Evolutionary conservation across 176 grass and related monocot genomes (phyloP).

Genomic region (Cenchrus americanus): DNA sequence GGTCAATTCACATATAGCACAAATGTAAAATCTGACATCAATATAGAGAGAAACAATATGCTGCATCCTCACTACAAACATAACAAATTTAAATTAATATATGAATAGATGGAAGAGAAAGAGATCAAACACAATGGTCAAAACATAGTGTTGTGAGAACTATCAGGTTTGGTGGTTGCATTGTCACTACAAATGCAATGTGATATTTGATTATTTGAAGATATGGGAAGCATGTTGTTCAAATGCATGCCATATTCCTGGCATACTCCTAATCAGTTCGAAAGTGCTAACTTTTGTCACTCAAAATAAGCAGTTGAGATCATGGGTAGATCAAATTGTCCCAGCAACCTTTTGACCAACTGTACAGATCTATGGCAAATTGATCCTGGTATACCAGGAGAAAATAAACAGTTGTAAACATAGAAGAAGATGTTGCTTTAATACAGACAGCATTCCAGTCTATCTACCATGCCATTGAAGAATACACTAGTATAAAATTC

Average conservation of each 20-base stretch:
- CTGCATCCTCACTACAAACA: not conserved
- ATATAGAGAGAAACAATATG: conserved; percentile 30
- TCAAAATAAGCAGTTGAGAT: conserved; percentile 20
- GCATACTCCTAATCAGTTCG: conserved; percentile 18
- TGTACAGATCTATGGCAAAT: not conserved
- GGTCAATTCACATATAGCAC: not conserved
- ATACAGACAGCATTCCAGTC: conserved; percentile 23
- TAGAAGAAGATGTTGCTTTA: conserved; percentile 17
- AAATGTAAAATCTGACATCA: conserved; percentile 2
- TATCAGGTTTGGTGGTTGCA: not conserved
- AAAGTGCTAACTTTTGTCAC: conserved; percentile 9
- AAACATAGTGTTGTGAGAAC: conserved; percentile 25
- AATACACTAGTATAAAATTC: conserved; percentile 24
- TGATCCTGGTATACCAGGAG: conserved; percentile 14
- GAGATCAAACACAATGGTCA: conserved; percentile 18
- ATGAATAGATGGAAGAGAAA: not conserved
- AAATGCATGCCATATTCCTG: conserved; percentile 17
- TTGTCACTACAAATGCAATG: conserved; percentile 24
- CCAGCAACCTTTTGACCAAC: not conserved
- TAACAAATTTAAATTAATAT: not conserved
- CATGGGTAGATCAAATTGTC: conserved; percentile 8
- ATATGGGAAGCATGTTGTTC: not conserved
- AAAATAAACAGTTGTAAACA: conserved; percentile 2
- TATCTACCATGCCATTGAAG: not conserved
- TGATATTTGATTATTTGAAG: not conserved